phyloP scores from a whole-genome alignment of 805 yeast genomes.

The Metschnikowia borealis region DNA sequence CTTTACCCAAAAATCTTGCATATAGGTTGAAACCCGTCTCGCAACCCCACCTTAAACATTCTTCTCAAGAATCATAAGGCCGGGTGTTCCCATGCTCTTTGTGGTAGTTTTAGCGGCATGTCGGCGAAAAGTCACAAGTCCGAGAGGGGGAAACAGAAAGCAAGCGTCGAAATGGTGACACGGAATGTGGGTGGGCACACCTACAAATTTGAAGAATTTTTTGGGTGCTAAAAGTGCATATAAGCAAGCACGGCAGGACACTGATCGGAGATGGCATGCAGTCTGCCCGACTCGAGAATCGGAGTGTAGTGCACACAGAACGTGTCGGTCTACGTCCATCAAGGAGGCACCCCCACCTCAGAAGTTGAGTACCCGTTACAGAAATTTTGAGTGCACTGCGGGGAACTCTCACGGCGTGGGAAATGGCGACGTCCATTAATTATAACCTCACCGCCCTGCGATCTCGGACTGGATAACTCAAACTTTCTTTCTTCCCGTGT shows the following conservation, averaged over 20 bases:
- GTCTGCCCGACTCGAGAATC: background rate
- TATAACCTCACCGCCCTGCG: background rate
- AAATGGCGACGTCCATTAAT: background rate
- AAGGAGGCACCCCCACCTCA: background rate
- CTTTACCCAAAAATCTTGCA: background rate
- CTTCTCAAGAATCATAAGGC: background rate
- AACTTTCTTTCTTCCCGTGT: background rate
- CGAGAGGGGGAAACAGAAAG: background rate
- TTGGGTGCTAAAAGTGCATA: background rate
- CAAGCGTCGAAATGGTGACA: background rate
- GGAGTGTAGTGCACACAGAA: slow-evolving; percentile 3
- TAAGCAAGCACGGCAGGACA: background rate
- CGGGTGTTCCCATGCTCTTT: background rate
- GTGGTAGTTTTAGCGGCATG: background rate
- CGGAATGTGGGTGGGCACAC: background rate
- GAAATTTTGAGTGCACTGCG: slow-evolving; percentile 5
- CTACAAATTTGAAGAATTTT: background rate
- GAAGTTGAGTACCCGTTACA: slow-evolving; percentile 1
- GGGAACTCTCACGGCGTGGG: slow-evolving; percentile 1
- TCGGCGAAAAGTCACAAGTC: background rate
- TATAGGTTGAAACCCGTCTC: background rate
- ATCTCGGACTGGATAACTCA: background rate
- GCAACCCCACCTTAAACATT: background rate
- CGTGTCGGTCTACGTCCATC: background rate
- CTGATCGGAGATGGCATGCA: background rate